Percentiles rank a stretch among this genome's conserved stretches.
phyloP scores from a whole-genome alignment of 306 rosid genomes.

The Cucurbita pepo region DNA sequence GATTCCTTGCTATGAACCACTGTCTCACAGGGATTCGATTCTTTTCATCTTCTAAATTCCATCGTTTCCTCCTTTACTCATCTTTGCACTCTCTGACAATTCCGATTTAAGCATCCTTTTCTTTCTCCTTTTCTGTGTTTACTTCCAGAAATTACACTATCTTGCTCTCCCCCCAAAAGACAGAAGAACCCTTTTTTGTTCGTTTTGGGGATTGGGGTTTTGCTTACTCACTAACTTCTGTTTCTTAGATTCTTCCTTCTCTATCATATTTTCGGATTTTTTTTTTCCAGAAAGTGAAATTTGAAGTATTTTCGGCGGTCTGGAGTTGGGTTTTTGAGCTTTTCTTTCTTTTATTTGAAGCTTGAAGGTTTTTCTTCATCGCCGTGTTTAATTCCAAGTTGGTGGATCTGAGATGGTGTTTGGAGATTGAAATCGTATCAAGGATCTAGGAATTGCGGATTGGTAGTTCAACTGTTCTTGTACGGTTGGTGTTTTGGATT shows the following conservation, averaged over 20 bases:
- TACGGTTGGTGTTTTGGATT: conserved; percentile 2
- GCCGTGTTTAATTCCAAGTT: conserved; percentile 8
- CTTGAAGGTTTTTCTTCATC: conserved; percentile 19
- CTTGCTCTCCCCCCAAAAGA: neutral
- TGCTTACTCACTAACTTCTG: neutral
- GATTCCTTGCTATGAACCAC: neutral
- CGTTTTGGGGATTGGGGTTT: conserved; percentile 1
- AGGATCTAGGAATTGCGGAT: conserved; percentile 7
- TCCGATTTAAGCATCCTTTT: neutral
- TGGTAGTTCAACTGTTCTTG: conserved; percentile 9
- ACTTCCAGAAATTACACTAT: neutral
- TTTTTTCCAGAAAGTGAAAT: neutral
- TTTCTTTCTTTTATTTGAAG: neutral
- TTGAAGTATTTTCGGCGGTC: conserved; percentile 7
- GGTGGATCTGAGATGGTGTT: conserved; percentile 45
- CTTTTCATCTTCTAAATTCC: neutral
- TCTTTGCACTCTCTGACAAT: neutral
- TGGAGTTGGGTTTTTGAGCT: neutral
- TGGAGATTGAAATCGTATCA: neutral
- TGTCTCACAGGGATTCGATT: neutral
- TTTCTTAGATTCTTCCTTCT: conserved; percentile 10
- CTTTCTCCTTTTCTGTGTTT: neutral
- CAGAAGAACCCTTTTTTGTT: neutral
- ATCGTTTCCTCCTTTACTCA: neutral
- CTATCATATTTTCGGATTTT: neutral